Evolutionary conservation across 208 protist species (phyloP), one percentile per base, ranked within the genome.

Genomic region (Acanthamoeba culbertsoni): DNA sequence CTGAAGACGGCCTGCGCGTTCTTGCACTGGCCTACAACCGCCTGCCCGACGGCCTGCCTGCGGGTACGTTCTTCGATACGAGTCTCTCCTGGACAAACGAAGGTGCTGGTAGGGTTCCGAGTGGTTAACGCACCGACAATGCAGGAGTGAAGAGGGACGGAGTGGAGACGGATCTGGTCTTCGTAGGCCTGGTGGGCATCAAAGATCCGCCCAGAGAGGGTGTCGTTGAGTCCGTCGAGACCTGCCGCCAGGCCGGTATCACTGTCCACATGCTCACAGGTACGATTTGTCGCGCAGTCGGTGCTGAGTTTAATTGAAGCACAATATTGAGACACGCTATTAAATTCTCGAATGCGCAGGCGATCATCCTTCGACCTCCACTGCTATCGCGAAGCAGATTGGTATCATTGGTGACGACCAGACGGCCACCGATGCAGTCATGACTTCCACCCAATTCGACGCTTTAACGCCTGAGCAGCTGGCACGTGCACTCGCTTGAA

Each of bases 171-270:
- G 97, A 98, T 57, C 98, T 99, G 53, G 98, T 96, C 0, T 98
- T 98, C 95, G 94, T 98, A n/a, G 98, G 98, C 14, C 88, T 98
- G 26, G 98, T 98, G 59, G 98, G 98, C 55, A 99, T 99, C 96
- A 95, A 98, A 12, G 99, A 99, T 94, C 98, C 99, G 0, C 98
- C 98, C 40, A 96, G 99, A 26, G 73, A 96, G 35, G 98, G 98
- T 86, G 98, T 99, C 12, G 33, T 51, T 10, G 95, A 95, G 12
- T 98, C 98, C 1, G 98, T 99, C 37, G 93, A 86, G 1, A 96
- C 28, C 26, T 84, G 71, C 28, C 63, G 12, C 1, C 10, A 23
- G 18, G 71, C 71, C 48, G 91, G 91, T 20, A 88, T 93, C n/a
- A 26, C 42, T 5, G 91, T 93, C 0, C 71, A 35, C 46, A 93